A percentile compares a stretch with the other conserved stretches of the same genome.
Evolutionary conservation across 1,139 yeast species (phyloP).

Genomic region (Candida sojae): DNA sequence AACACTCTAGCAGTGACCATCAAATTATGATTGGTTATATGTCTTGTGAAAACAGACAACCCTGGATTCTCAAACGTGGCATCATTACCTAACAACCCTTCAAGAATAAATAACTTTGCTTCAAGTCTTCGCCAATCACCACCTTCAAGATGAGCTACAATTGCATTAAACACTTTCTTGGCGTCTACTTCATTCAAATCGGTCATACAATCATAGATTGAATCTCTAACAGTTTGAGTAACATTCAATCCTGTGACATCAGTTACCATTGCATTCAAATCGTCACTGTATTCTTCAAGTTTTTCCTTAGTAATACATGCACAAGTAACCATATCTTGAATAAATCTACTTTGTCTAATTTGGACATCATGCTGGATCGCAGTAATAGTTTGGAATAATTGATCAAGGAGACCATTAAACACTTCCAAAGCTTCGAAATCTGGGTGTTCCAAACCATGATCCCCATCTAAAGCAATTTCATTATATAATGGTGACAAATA

Average conservation of each 20-base stretch:
- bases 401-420: constrained; percentile 18
- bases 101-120: constrained; percentile 41
- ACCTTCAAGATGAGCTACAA: constrained; percentile 18
- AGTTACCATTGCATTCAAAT: constrained; percentile 69
- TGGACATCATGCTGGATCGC: constrained; percentile 28
- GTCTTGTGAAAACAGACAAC: constrained; percentile 22
- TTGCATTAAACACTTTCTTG: constrained; percentile 22
- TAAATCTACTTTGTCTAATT: constrained; percentile 20
- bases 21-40: constrained; percentile 21
- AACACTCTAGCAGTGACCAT: constrained; percentile 48
- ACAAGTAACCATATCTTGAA: constrained; percentile 24
- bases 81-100: constrained; percentile 46
- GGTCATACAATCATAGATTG: constrained; percentile 49
- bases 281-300: constrained; percentile 42
- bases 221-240: constrained; percentile 52
- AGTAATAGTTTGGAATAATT: constrained; percentile 26
- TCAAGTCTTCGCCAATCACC: constrained; percentile 33
- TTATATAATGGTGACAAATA: constrained; percentile 18
- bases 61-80: constrained; percentile 24
- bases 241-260: constrained; percentile 68
- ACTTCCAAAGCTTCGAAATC: constrained; percentile 19
- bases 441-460: constrained; percentile 8
- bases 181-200: constrained; percentile 46
- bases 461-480: constrained; percentile 13
- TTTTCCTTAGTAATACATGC: constrained; percentile 28